phyloP scores from a whole-genome alignment of 2,329 filamentous ascomycete genomes.

The Cercospora zeae-maydis region DNA sequence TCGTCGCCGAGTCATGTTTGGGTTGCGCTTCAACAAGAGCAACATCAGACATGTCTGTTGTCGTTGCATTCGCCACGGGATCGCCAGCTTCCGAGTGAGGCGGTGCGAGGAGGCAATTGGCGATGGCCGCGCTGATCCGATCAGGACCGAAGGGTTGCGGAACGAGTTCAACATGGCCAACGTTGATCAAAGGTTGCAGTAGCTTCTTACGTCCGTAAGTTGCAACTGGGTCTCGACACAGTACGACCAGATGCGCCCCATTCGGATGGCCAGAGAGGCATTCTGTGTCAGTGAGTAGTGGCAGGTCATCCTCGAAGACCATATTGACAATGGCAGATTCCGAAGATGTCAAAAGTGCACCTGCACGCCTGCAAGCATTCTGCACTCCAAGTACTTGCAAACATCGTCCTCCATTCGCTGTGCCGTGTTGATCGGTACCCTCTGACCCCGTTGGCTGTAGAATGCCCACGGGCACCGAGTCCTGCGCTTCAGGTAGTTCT shows the following conservation, averaged over 20 bases:
- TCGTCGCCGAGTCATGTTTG: background rate
- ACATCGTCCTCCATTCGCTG: background rate
- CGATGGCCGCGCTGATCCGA: slow-evolving; percentile 3
- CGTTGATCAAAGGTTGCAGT: background rate
- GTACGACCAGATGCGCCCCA: background rate
- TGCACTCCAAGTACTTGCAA: slow-evolving; percentile 1
- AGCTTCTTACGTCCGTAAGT: background rate
- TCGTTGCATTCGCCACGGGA: background rate
- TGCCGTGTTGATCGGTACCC: background rate
- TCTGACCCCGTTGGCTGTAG: background rate
- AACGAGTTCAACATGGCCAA: slow-evolving; percentile 6
- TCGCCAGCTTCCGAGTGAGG: background rate
- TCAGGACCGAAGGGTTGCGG: slow-evolving; percentile 12
- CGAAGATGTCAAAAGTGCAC: background rate
- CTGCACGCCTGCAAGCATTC: background rate
- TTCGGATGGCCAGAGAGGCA: background rate
- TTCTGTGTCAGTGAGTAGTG: background rate
- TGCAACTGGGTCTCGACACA: background rate
- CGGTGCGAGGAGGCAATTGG: slow-evolving; percentile 1
- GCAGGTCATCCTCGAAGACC: slow-evolving; percentile 1
- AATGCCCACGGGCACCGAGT: background rate
- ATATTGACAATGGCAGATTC: background rate
- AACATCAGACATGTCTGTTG: background rate
- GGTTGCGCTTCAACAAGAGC: background rate
- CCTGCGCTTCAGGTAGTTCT: background rate